Evolutionary conservation across 2,329 filamentous ascomycete genomes (phyloP).

Genomic region (Neopestalotiopsis sp.): DNA sequence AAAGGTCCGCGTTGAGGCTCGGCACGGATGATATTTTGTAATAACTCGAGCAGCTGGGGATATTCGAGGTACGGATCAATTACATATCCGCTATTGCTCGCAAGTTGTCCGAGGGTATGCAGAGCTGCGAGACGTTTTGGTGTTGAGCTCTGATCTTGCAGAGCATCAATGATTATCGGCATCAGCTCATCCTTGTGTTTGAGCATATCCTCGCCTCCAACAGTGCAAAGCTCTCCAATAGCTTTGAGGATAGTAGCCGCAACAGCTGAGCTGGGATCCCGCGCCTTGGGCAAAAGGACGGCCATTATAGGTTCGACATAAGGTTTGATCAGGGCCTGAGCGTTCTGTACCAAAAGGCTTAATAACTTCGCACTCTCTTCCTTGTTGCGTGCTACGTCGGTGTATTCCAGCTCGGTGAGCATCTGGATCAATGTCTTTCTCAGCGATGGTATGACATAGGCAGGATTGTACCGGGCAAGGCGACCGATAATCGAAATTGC

Average conservation of each 20-base stretch:
- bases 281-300: constrained; percentile 91
- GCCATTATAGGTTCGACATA: constrained; percentile 97
- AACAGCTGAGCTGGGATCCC: constrained; percentile 83
- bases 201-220: constrained; percentile 93
- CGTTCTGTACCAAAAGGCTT: constrained; percentile 90
- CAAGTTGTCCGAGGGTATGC: constrained; percentile 87
- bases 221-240: constrained; percentile 90
- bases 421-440: constrained; percentile 96
- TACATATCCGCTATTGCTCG: constrained; percentile 96
- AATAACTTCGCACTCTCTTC: constrained; percentile 95
- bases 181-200: constrained; percentile 91
- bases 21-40: constrained; percentile 92
- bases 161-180: constrained; percentile 90
- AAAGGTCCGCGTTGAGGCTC: constrained; percentile 84
- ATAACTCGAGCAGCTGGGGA: constrained; percentile 87
- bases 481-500: constrained; percentile 96
- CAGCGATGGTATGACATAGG: constrained; percentile 94
- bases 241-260: constrained; percentile 95
- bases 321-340: constrained; percentile 89
- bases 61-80: constrained; percentile 96
- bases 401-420: constrained; percentile 94
- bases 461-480: constrained; percentile 87
- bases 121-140: constrained; percentile 90
- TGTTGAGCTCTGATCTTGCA: constrained; percentile 92
- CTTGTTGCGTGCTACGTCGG: constrained; percentile 91